These are phyloP conservation scores for Ophiostoma ulmi DNA, from an alignment of 2,329 filamentous ascomycete genomes.

Conservation along the genomic window DNA sequence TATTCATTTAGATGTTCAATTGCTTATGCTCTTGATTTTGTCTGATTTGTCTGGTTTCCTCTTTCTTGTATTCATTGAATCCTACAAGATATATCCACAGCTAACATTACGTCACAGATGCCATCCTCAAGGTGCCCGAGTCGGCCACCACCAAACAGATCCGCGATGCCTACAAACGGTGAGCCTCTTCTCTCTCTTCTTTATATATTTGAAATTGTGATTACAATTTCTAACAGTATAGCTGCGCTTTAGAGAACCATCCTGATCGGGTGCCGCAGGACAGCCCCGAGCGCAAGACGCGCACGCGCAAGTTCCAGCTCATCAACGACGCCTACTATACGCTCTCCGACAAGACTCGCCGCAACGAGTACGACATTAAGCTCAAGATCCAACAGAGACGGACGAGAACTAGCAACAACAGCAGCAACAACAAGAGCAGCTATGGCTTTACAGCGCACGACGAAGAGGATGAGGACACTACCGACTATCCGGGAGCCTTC, in stretches of 20 bases:
- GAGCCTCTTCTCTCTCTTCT: background rate
- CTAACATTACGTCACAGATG: conserved; percentile 48
- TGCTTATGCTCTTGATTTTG: background rate
- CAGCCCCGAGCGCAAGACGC: conserved; percentile 73
- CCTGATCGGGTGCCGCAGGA: conserved; percentile 82
- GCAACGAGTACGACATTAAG: conserved; percentile 78
- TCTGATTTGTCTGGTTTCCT: background rate
- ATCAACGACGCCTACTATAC: conserved; percentile 44
- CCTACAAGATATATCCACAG: no score
- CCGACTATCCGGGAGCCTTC: conserved; percentile 32
- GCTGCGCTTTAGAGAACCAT: conserved; percentile 84
- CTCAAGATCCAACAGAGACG: conserved; percentile 42
- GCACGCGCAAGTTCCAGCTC: conserved; percentile 60
- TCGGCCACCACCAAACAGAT: conserved; percentile 77
- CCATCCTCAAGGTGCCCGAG: conserved; percentile 65
- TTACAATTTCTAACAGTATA: conserved; percentile 34
- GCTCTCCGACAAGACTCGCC: conserved; percentile 72
- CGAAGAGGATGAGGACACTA: conserved; percentile 40
- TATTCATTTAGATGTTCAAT: background rate
- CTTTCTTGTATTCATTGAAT: background rate
- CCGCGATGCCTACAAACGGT: conserved; percentile 92
- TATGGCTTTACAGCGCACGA: conserved; percentile 30
- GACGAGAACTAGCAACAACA: background rate
- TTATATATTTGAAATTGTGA: background rate
- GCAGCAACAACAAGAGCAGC: conserved; percentile 31